These are phyloP conservation scores for Solanum chacoense DNA, from an alignment of 305 asterid species.

Conservation along the genomic window DNA sequence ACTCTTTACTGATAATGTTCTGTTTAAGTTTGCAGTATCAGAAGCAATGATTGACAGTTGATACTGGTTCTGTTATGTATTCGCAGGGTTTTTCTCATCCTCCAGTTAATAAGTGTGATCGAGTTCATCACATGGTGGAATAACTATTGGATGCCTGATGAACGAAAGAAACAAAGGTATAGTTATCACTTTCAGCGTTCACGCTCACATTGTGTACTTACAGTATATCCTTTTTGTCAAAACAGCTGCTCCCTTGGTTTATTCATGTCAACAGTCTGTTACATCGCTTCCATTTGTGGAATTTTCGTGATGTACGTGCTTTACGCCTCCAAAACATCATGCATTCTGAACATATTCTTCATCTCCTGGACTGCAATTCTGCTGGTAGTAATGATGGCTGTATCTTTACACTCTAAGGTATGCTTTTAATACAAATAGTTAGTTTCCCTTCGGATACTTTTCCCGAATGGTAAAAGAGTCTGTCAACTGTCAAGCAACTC, in stretches of 20 bases:
- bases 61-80: background rate
- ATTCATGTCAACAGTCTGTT: constrained; percentile 73
- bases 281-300: constrained; percentile 60
- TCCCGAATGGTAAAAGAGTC: background rate
- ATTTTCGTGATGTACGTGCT: constrained; percentile 61
- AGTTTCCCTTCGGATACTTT: background rate
- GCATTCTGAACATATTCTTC: constrained; percentile 86
- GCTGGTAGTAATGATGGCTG: constrained; percentile 71
- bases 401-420: constrained; percentile 87
- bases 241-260: constrained; percentile 68
- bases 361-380: constrained; percentile 81
- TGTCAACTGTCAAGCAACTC: background rate
- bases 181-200: background rate
- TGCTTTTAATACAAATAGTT: background rate
- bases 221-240: background rate
- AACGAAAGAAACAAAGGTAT: constrained; percentile 47
- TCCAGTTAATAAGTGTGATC: constrained; percentile 79
- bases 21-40: background rate
- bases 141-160: constrained; percentile 81
- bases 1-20: background rate
- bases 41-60: background rate
- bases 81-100: constrained; percentile 62
- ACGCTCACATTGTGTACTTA: background rate
- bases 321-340: constrained; percentile 53
- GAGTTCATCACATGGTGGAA: constrained; percentile 95